Evolutionary conservation across 768 basidiomycete species (phyloP).

Genomic region (Tylopilus vinaceipallidus): DNA sequence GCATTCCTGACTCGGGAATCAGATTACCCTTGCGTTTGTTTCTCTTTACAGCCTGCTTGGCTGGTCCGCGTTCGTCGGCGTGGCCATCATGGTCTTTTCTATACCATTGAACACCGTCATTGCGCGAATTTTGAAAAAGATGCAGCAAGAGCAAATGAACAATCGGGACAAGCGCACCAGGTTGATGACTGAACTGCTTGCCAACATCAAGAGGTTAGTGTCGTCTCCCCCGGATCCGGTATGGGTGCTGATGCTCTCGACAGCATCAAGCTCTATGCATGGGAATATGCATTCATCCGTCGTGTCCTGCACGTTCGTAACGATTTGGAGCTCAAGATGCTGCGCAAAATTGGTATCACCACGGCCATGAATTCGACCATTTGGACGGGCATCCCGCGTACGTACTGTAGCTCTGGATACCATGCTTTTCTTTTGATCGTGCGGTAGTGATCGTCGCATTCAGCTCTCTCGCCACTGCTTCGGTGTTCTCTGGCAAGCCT

Average conservation of each 20-base stretch:
- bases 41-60: constrained; percentile 89
- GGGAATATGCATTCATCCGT: constrained; percentile 89
- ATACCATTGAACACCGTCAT: constrained; percentile 74
- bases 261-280: constrained; percentile 89
- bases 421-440: background rate
- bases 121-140: constrained; percentile 63
- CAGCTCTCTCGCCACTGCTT: constrained; percentile 77
- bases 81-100: constrained; percentile 83
- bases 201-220: constrained; percentile 79
- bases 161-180: constrained; percentile 81
- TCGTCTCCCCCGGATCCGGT: background rate
- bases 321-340: constrained; percentile 75
- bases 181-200: constrained; percentile 90
- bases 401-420: background rate
- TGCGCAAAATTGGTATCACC: constrained; percentile 77
- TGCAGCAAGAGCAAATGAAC: constrained; percentile 93
- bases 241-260: background rate
- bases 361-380: constrained; percentile 62
- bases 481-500: constrained; percentile 57
- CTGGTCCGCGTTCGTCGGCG: constrained; percentile 88
- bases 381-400: constrained; percentile 67
- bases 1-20: background rate
- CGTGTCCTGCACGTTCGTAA: constrained; percentile 80
- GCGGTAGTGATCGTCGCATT: constrained; percentile 67
- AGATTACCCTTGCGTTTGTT: constrained; percentile 87